Conservation (phyloP, 352 stramenopile genomes). For the Globisporangium orthogonon region DNA sequence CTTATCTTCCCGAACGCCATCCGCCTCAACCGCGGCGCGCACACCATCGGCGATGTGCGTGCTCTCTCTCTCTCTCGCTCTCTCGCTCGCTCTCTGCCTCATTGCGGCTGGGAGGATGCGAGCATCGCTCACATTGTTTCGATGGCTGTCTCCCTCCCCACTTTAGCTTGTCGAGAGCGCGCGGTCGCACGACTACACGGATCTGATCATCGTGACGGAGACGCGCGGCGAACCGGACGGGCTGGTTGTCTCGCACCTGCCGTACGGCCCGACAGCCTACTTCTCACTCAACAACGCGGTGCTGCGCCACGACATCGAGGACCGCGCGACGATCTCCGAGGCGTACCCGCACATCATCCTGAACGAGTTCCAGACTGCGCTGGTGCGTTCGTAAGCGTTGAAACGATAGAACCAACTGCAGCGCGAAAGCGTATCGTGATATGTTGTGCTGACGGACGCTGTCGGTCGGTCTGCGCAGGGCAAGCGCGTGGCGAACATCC, state of each 20-base stretch:
- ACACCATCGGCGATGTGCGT: conserved; percentile 88
- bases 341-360: conserved; percentile 96
- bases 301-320: conserved; percentile 98
- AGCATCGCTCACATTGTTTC: background rate
- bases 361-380: conserved; percentile 93
- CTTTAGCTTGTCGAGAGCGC: conserved; percentile 95
- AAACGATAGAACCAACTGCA: background rate
- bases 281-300: conserved; percentile 97
- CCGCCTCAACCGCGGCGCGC: conserved; percentile 95
- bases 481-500: conserved; percentile 94
- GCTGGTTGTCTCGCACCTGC: conserved; percentile 98
- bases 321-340: conserved; percentile 89
- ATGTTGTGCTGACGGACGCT: background rate
- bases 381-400: conserved; percentile 29
- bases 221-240: conserved; percentile 98
- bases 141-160: conserved; percentile 11
- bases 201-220: conserved; percentile 98
- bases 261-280: conserved; percentile 97
- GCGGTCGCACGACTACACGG: conserved; percentile 95
- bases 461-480: conserved; percentile 31
- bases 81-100: too few species aligned
- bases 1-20: conserved; percentile 98
- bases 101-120: too few species aligned
- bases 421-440: too few species aligned
- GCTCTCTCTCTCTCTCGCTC: too few species aligned